Percentiles rank a stretch among this genome's conserved stretches.
Evolutionary conservation across 169 alveolate genomes (phyloP).

Genomic region (Babesia microti): DNA sequence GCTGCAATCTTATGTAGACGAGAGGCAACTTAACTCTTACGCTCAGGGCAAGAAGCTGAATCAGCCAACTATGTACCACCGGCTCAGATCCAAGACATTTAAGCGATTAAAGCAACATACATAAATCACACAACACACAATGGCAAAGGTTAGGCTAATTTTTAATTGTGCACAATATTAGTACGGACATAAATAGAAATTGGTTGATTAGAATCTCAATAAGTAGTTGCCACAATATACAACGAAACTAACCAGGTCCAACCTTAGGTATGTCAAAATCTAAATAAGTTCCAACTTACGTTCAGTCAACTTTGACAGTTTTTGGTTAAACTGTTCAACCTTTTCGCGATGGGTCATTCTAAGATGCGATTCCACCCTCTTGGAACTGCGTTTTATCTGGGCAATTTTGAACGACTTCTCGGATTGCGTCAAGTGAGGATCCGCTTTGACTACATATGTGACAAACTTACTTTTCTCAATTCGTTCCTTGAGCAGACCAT

Average conservation of each 20-base stretch:
- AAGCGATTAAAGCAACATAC: too few species aligned
- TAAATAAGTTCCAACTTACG: conserved; percentile 42
- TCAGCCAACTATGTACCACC: too few species aligned
- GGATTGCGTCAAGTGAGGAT: conserved; percentile 38
- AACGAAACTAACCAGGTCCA: conserved; percentile 73
- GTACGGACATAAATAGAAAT: too few species aligned
- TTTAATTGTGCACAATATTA: too few species aligned
- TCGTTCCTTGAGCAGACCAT: conserved; percentile 9
- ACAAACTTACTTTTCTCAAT: conserved; percentile 20
- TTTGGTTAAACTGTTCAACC: conserved; percentile 68
- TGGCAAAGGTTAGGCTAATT: too few species aligned
- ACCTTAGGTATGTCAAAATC: conserved; percentile 81
- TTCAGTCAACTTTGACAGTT: conserved; percentile 69
- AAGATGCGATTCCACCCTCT: conserved; percentile 55
- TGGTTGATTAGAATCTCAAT: too few species aligned
- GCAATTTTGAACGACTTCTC: conserved; percentile 66
- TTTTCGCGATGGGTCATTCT: conserved; percentile 72
- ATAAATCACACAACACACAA: too few species aligned
- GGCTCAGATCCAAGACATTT: too few species aligned
- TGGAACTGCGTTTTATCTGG: conserved; percentile 56
- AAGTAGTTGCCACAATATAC: too few species aligned
- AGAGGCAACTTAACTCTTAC: too few species aligned
- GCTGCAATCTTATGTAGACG: too few species aligned
- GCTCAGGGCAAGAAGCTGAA: too few species aligned
- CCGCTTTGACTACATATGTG: conserved; percentile 10